A percentile compares a stretch with the other conserved stretches of the same genome.
Evolutionary conservation across 1,284 basidiomycete genomes (phyloP).

Genomic region (Papiliotrema fonsecae): DNA sequence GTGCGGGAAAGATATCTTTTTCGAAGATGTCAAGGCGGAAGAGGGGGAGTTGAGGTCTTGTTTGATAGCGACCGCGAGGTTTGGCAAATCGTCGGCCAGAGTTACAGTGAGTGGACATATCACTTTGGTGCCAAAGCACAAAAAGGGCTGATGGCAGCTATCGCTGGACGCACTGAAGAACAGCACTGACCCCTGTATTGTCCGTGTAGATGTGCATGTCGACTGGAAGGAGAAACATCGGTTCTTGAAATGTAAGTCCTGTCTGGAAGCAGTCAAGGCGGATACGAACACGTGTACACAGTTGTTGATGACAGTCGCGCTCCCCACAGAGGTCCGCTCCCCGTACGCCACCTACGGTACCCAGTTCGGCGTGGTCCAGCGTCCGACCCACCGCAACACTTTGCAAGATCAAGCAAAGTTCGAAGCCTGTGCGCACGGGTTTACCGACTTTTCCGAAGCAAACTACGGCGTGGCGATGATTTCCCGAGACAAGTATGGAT

Average conservation of each 20-base stretch:
- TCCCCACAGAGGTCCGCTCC: slow-evolving; percentile 77
- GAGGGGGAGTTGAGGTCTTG: slow-evolving; percentile 75
- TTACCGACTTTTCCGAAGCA: slow-evolving; percentile 51
- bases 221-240: slow-evolving; percentile 88
- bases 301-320: slow-evolving; percentile 58
- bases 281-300: slow-evolving; percentile 54
- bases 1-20: slow-evolving; percentile 63
- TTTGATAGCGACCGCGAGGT: slow-evolving; percentile 62
- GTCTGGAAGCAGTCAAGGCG: slow-evolving; percentile 25
- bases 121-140: background rate
- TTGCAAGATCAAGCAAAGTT: slow-evolving; percentile 60
- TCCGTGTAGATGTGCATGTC: slow-evolving; percentile 60
- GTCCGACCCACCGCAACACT: slow-evolving; percentile 91
- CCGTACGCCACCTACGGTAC: slow-evolving; percentile 85
- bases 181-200: background rate
- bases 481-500: slow-evolving; percentile 81
- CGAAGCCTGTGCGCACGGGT: slow-evolving; percentile 74
- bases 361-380: slow-evolving; percentile 81
- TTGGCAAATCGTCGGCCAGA: slow-evolving; percentile 67
- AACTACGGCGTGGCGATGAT: slow-evolving; percentile 82
- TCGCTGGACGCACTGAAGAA: slow-evolving; percentile 68
- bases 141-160: slow-evolving; percentile 54
- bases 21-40: slow-evolving; percentile 63
- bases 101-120: slow-evolving; percentile 58
- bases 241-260: slow-evolving; percentile 69